Evolutionary conservation across 768 basidiomycete species (phyloP).

Genomic region (Mrakia frigida): DNA sequence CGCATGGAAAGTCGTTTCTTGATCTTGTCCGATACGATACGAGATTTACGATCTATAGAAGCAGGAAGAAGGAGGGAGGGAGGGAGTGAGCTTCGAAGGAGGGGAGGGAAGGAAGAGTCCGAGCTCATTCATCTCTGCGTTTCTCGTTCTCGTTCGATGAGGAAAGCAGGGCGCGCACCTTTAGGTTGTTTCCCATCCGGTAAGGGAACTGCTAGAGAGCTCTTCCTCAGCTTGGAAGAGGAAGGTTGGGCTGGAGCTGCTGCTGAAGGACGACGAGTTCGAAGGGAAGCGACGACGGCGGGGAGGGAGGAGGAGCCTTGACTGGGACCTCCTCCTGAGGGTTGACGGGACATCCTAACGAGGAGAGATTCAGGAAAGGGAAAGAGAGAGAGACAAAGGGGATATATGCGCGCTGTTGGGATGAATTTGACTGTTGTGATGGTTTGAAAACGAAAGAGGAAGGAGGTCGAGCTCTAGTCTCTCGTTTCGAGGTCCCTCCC

Average conservation of each 20-base stretch:
- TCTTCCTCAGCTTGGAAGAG: not conserved
- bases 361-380: not conserved
- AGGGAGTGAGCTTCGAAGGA: not conserved
- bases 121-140: not conserved
- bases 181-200: constrained; percentile 10
- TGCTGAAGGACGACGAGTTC: constrained; percentile 28
- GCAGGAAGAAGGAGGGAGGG: not conserved
- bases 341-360: constrained; percentile 15
- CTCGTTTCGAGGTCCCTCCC: not conserved
- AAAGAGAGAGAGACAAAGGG: not conserved
- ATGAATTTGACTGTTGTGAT: not conserved
- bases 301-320: not conserved
- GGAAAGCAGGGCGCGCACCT: not conserved
- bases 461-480: not conserved
- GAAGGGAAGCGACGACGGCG: constrained; percentile 1
- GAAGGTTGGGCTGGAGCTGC: not conserved
- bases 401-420: not conserved
- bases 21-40: constrained; percentile 72
- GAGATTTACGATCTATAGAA: constrained; percentile 48
- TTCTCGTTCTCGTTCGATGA: not conserved
- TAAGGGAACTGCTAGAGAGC: not conserved
- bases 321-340: not conserved
- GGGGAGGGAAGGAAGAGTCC: not conserved
- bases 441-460: not conserved
- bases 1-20: constrained; percentile 94